phyloP scores from a whole-genome alignment of 1,284 basidiomycete species.

The Meira nashicola region DNA sequence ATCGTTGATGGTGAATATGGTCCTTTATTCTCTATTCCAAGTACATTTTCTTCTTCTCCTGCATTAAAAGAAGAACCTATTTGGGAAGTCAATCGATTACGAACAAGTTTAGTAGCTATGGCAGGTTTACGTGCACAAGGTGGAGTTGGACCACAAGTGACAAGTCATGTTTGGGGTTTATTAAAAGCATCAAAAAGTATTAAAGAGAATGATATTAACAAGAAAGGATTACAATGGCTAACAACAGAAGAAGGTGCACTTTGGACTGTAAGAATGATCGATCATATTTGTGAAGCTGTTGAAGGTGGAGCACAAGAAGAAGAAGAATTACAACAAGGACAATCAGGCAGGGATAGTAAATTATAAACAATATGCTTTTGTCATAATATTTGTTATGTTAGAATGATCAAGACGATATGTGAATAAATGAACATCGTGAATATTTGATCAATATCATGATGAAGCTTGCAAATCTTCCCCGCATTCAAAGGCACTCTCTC shows the following conservation, averaged over 20 bases:
- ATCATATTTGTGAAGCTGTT: conserved; percentile 53
- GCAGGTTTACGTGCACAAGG: conserved; percentile 82
- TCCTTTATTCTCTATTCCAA: conserved; percentile 69
- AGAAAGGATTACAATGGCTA: conserved; percentile 67
- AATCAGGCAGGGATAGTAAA: not conserved
- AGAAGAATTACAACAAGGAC: not conserved
- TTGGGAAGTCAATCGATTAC: conserved; percentile 70
- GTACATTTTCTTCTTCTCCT: conserved; percentile 56
- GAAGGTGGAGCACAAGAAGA: conserved; percentile 4
- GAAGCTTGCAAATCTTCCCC: too few relatives aligned
- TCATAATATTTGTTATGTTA: too few relatives aligned
- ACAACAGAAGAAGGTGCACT: conserved; percentile 80
- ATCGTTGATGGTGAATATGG: conserved; percentile 88
- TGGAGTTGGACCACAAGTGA: conserved; percentile 83
- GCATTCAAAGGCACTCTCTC: too few relatives aligned
- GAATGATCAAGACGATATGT: too few relatives aligned
- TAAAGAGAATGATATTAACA: conserved; percentile 56
- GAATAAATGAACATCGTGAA: too few relatives aligned
- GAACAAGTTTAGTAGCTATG: conserved; percentile 83
- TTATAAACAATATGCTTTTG: not conserved
- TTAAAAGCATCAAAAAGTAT: conserved; percentile 63
- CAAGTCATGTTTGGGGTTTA: conserved; percentile 86
- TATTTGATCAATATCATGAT: too few relatives aligned
- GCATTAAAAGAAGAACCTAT: conserved; percentile 42
- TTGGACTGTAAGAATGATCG: conserved; percentile 84